A percentile compares a stretch with the other conserved stretches of the same genome.
Conservation (phyloP, 257 asterid genomes). For the Primulina huaijiensis region DNA sequence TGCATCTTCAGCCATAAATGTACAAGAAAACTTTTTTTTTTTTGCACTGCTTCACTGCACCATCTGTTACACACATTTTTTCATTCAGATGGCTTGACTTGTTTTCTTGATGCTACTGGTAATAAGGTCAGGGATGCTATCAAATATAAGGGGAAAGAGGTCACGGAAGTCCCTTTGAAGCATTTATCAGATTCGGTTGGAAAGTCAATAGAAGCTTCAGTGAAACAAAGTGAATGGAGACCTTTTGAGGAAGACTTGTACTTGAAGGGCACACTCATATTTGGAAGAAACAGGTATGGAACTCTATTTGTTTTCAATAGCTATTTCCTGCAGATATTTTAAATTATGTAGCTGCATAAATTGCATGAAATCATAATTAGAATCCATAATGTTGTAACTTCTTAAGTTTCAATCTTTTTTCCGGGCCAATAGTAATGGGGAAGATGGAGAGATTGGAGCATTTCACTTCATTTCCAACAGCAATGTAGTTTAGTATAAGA, state of each 20-base stretch:
- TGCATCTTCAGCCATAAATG: constrained; percentile 12
- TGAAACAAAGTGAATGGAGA: constrained; percentile 52
- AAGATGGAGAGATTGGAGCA: background rate
- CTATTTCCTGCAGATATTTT: background rate
- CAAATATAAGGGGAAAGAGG: constrained; percentile 34
- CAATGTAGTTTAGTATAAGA: no score
- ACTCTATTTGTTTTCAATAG: constrained; percentile 6
- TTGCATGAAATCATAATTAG: constrained; percentile 10
- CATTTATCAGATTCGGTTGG: constrained; percentile 26
- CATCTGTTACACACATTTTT: background rate
- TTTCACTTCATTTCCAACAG: background rate
- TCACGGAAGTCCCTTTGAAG: constrained; percentile 33
- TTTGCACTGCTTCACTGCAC: constrained; percentile 8
- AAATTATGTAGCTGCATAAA: constrained; percentile 11
- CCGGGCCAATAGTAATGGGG: background rate
- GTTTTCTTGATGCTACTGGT: constrained; percentile 27
- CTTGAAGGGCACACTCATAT: constrained; percentile 84
- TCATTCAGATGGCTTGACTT: constrained; percentile 21
- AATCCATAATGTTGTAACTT: background rate
- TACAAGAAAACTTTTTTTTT: constrained; percentile 1
- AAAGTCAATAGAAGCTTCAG: constrained; percentile 29
- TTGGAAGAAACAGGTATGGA: constrained; percentile 85
- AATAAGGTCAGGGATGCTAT: constrained; percentile 26
- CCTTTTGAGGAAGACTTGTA: constrained; percentile 87
- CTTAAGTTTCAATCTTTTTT: background rate